phyloP scores from a whole-genome alignment of 2,329 filamentous ascomycete species.

The Colletotrichum sp. region DNA sequence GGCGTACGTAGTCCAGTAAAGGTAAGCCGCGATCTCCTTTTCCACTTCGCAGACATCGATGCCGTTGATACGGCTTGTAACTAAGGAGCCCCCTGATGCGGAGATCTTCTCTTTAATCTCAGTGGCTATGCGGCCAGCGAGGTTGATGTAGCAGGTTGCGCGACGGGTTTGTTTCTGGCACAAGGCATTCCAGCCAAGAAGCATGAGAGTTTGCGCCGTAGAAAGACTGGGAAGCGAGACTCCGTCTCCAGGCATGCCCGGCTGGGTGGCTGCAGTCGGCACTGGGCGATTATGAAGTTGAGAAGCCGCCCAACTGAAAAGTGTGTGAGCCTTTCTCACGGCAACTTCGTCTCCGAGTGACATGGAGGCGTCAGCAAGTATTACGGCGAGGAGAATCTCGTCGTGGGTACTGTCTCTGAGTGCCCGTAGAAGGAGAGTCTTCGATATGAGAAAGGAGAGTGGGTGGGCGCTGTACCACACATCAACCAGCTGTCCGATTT shows the following conservation, averaged over 20 bases:
- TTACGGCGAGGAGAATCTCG: not conserved
- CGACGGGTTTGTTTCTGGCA: not conserved
- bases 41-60: conserved; percentile 44
- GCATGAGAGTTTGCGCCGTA: not conserved
- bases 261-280: not conserved
- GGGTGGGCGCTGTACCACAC: not conserved
- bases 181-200: not conserved
- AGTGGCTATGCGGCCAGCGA: not conserved
- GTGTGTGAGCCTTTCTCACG: not conserved
- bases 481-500: not conserved
- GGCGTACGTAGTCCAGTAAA: conserved; percentile 44
- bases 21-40: conserved; percentile 40
- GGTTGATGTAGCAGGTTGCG: not conserved
- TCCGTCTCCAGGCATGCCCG: not conserved
- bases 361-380: not conserved
- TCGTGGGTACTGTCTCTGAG: not conserved
- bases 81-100: not conserved
- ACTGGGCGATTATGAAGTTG: not conserved
- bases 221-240: not conserved
- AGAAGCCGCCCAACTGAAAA: not conserved
- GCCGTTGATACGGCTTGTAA: conserved; percentile 43
- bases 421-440: not conserved
- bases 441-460: not conserved
- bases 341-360: not conserved
- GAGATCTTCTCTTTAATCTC: not conserved